Percentiles rank a stretch among this genome's conserved stretches.
Evolutionary conservation across 2,329 filamentous ascomycete species (phyloP).

Genomic region (Coniella lustricola): DNA sequence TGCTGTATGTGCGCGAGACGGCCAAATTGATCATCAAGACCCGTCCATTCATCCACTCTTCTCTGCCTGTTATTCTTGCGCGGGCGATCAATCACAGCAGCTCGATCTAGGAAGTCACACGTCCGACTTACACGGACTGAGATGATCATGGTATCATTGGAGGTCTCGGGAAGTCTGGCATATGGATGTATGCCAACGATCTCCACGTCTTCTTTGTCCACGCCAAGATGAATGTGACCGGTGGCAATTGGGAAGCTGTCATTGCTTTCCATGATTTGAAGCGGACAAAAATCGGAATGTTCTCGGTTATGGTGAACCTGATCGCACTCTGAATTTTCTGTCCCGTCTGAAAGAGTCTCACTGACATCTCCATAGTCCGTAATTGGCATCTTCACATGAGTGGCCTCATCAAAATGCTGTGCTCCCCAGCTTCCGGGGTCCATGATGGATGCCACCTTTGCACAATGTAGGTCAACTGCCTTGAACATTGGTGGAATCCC

Average conservation of each 20-base stretch:
- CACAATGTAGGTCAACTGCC: slow-evolving; percentile 7
- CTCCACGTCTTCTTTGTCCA: slow-evolving; percentile 6
- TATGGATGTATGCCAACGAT: slow-evolving; percentile 9
- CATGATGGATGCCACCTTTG: slow-evolving; percentile 13
- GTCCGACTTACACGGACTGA: slow-evolving; percentile 11
- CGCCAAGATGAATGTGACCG: background rate
- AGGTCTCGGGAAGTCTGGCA: background rate
- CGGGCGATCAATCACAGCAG: too few relatives aligned
- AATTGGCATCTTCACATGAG: background rate
- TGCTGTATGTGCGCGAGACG: too few relatives aligned
- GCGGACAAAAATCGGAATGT: too few relatives aligned
- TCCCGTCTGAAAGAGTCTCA: too few relatives aligned
- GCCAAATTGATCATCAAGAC: too few relatives aligned
- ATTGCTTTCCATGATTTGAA: background rate
- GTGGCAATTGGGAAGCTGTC: background rate
- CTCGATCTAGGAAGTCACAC: too few relatives aligned
- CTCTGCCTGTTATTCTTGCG: too few relatives aligned
- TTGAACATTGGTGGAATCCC: slow-evolving; percentile 5
- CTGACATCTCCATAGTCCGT: too few relatives aligned
- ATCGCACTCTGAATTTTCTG: too few relatives aligned
- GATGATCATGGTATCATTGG: slow-evolving; percentile 10
- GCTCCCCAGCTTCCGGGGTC: slow-evolving; percentile 13
- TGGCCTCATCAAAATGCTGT: background rate
- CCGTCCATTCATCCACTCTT: too few relatives aligned
- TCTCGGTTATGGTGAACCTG: too few relatives aligned